These are phyloP conservation scores for Fimicolochytrium jonesii DNA, from an alignment of 192 early-diverging fungal genomes.

Conservation along the genomic window DNA sequence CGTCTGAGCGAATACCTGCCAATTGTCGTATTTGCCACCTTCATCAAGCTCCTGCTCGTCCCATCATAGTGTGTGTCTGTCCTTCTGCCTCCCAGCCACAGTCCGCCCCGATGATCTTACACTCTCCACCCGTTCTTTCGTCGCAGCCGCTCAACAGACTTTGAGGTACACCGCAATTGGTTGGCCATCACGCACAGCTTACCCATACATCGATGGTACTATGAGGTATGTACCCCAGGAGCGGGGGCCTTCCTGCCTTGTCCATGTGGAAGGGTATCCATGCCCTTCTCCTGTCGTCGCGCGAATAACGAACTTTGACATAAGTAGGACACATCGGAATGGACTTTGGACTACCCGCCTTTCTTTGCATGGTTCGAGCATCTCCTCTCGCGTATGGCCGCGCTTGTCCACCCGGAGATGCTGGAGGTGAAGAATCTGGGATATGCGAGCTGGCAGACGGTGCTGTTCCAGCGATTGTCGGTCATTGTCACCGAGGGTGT, in stretches of 20 bases:
- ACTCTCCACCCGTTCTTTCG: background rate
- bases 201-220: slow-evolving; percentile 82
- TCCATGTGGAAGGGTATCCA: background rate
- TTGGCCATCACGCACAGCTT: slow-evolving; percentile 85
- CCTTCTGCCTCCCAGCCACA: background rate
- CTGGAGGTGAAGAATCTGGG: slow-evolving; percentile 64
- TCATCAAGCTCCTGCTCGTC: slow-evolving; percentile 63
- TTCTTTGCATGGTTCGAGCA: slow-evolving; percentile 98
- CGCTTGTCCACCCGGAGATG: slow-evolving; percentile 66
- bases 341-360: slow-evolving; percentile 97
- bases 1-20: too few relatives aligned
- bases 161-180: slow-evolving; percentile 99
- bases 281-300: background rate
- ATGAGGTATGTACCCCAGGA: slow-evolving; percentile 51
- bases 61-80: slow-evolving; percentile 61
- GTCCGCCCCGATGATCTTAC: background rate
- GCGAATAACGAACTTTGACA: background rate
- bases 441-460: slow-evolving; percentile 62
- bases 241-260: background rate
- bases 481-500: slow-evolving; percentile 81
- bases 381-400: slow-evolving; percentile 59
- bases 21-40: slow-evolving; percentile 27
- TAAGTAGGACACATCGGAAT: slow-evolving; percentile 68
- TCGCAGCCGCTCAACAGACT: slow-evolving; percentile 79
- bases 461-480: slow-evolving; percentile 78